Evolutionary conservation across 768 basidiomycete species (phyloP).

Genomic region (Tricholoma sp.): DNA sequence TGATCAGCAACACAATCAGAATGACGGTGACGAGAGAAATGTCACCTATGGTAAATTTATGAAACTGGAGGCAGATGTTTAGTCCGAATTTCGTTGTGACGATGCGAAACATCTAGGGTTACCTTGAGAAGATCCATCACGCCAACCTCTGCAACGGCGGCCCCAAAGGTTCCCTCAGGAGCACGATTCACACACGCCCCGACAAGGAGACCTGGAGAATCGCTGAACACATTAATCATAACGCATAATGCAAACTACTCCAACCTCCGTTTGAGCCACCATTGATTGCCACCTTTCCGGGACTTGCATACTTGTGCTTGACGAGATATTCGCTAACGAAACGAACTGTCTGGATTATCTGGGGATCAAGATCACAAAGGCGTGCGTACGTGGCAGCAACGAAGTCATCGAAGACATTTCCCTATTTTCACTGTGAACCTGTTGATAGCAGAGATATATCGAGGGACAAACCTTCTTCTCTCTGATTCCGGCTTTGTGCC

Average conservation of each 20-base stretch:
- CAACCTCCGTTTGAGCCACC: conserved; percentile 80
- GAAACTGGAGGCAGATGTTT: conserved; percentile 41
- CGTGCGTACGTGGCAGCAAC: conserved; percentile 66
- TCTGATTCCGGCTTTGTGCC: conserved; percentile 68
- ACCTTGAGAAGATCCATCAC: conserved; percentile 79
- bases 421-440: conserved; percentile 29
- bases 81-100: neutral
- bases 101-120: conserved; percentile 3
- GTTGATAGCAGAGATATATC: neutral
- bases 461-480: conserved; percentile 57
- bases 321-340: conserved; percentile 59
- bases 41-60: conserved; percentile 69
- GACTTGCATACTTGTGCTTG: conserved; percentile 62
- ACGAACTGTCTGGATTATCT: neutral
- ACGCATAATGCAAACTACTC: conserved; percentile 8
- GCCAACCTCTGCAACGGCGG: conserved; percentile 76
- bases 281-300: conserved; percentile 69
- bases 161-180: conserved; percentile 70
- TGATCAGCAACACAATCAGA: neutral
- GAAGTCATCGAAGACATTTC: conserved; percentile 79
- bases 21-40: neutral
- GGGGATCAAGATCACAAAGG: neutral
- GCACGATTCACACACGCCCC: conserved; percentile 82
- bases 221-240: neutral
- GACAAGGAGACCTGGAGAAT: conserved; percentile 58